Conservation (phyloP, 305 asterid species). For the Caryopteris hybrid region DNA sequence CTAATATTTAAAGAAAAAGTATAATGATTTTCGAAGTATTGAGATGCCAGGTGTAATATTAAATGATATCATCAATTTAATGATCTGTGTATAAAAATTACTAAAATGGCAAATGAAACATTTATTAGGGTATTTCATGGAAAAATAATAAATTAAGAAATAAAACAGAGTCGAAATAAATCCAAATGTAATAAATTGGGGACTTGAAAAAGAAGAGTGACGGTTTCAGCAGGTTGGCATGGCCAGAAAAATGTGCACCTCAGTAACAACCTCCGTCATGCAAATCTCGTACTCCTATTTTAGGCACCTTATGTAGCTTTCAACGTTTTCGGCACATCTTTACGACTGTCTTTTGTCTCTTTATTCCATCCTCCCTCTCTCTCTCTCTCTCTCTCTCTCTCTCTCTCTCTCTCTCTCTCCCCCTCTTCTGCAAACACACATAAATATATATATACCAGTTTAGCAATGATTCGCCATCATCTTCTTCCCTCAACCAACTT, state of each 20-base stretch:
- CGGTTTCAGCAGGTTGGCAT: constrained; percentile 8
- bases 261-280: constrained; percentile 15
- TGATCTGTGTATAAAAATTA: too few species aligned
- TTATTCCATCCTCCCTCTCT: neutral
- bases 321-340: constrained; percentile 12
- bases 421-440: neutral
- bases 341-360: constrained; percentile 4
- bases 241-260: neutral
- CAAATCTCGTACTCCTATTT: constrained; percentile 23
- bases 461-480: neutral
- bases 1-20: too few species aligned
- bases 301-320: neutral
- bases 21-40: too few species aligned
- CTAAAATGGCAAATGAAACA: too few species aligned
- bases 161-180: too few species aligned
- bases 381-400: neutral
- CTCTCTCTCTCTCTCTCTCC: constrained; percentile 4
- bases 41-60: too few species aligned
- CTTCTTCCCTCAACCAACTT: neutral
- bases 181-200: neutral
- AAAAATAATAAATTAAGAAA: too few species aligned
- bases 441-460: too few species aligned
- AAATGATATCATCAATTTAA: too few species aligned
- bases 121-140: too few species aligned
- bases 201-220: neutral